phyloP scores from a whole-genome alignment of 495 filamentous ascomycete genomes.

The Podospora comata region DNA sequence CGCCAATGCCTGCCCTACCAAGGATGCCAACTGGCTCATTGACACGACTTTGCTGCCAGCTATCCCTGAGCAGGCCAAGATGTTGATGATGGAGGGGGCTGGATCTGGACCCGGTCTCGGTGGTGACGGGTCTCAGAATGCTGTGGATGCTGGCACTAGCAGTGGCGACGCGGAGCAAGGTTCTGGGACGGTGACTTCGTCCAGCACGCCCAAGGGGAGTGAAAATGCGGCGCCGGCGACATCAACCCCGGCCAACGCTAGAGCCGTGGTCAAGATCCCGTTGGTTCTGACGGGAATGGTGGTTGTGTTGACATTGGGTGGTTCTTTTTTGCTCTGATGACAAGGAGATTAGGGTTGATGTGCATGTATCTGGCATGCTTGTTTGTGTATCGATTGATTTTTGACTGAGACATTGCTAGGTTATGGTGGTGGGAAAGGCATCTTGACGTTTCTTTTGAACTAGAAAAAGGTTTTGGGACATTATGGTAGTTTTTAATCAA shows the following conservation, averaged over 20 bases:
- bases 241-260: constrained; percentile 36
- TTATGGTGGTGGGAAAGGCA: constrained; percentile 1
- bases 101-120: constrained; percentile 68
- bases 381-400: constrained; percentile 4
- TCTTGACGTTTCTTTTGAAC: constrained; percentile 10
- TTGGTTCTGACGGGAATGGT: constrained; percentile 54
- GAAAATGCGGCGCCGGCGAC: constrained; percentile 10
- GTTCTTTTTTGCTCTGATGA: constrained; percentile 61
- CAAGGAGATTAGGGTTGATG: constrained; percentile 2
- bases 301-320: constrained; percentile 39
- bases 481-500: not conserved
- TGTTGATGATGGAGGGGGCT: constrained; percentile 69
- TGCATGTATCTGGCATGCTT: constrained; percentile 10
- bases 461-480: not conserved
- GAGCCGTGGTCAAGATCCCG: constrained; percentile 52
- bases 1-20: constrained; percentile 64
- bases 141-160: constrained; percentile 54
- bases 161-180: constrained; percentile 61
- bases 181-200: constrained; percentile 51
- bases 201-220: constrained; percentile 28
- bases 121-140: constrained; percentile 69
- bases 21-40: constrained; percentile 72
- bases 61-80: constrained; percentile 62
- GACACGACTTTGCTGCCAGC: constrained; percentile 62
- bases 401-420: not conserved